Base-by-base conservation (phyloP, 306 rosid species). In the Cicer bijugum region DNA sequence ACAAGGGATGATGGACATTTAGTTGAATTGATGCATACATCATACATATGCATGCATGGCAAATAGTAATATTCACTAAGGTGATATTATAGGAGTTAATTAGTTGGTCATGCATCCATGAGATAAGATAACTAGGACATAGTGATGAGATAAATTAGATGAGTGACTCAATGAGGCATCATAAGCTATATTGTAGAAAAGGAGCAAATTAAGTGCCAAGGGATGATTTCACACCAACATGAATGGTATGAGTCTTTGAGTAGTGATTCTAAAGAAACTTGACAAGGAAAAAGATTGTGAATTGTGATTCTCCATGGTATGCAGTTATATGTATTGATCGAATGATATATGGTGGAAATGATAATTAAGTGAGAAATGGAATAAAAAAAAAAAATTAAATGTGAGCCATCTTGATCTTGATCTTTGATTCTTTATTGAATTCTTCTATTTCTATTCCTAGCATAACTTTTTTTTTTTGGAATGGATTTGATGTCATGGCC, bases 1-100 rank as follows among this genome's bases (percentile, higher is more conserved):
- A 42, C 28, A 20, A 37, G 71, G 42, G 58, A 53, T 75, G 19
- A 44, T 37, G 42, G 51, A 16, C 19, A n/a, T 69, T 12, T 75
- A 60, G 74, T 65, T 71, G 43, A 20, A 61, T 62, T 8, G 38
- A 75, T 63, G 64, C 60, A 28, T 68, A 40, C 69, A 63, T 12
- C 42, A 33, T 60, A 35, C 12, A 60, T 12, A 60, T 57, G 37
- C 69, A 60, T 57, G 37, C 69, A 37, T 46, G 47, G 1, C 64
- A 66, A 57, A 40, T 40, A 38, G 40, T 23, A 35, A 47, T 37
- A 33, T 45, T 68, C 8, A 28, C 16, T 28, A 3, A 35, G 50
- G 71, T 48, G 8, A 74, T 58, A 35, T 64, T 71, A 12, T 23
- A 52, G n/a, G 55, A 45, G 61, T 52, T 52, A 8, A 28, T 52